Evolutionary conservation across 192 early-diverging fungal genomes (phyloP).

Genomic region (Coemansia sp.): DNA sequence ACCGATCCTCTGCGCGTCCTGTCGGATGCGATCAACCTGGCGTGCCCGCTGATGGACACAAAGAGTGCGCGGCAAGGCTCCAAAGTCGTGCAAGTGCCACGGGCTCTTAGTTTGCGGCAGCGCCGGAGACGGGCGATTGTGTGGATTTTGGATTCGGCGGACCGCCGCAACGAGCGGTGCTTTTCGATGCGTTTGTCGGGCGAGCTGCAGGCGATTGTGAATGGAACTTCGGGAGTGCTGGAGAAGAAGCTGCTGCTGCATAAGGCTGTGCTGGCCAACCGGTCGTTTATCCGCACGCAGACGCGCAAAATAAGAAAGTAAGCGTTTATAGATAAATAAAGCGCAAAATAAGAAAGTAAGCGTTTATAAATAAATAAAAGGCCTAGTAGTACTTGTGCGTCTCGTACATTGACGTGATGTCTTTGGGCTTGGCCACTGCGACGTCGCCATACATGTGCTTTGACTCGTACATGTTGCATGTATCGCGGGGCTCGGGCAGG

Average conservation of each 20-base stretch:
- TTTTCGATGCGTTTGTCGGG: constrained; percentile 72
- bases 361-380: not conserved
- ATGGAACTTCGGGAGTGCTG: constrained; percentile 67
- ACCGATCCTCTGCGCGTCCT: constrained; percentile 68
- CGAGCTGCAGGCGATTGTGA: constrained; percentile 80
- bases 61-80: constrained; percentile 73
- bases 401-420: constrained; percentile 32
- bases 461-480: constrained; percentile 34
- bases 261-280: constrained; percentile 78
- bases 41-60: constrained; percentile 74
- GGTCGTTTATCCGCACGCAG: constrained; percentile 62
- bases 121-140: constrained; percentile 72
- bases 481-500: constrained; percentile 18
- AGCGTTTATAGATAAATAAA: not conserved
- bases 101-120: constrained; percentile 76
- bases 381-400: constrained; percentile 32
- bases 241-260: constrained; percentile 76
- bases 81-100: constrained; percentile 78
- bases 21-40: constrained; percentile 69
- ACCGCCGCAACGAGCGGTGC: constrained; percentile 61
- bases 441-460: constrained; percentile 39
- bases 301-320: not conserved
- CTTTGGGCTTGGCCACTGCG: constrained; percentile 11
- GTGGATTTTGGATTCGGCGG: constrained; percentile 81
- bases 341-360: not conserved